These are phyloP conservation scores for Lindgomyces ingoldianus DNA, from an alignment of 495 filamentous ascomycete genomes.

Conservation along the genomic window DNA sequence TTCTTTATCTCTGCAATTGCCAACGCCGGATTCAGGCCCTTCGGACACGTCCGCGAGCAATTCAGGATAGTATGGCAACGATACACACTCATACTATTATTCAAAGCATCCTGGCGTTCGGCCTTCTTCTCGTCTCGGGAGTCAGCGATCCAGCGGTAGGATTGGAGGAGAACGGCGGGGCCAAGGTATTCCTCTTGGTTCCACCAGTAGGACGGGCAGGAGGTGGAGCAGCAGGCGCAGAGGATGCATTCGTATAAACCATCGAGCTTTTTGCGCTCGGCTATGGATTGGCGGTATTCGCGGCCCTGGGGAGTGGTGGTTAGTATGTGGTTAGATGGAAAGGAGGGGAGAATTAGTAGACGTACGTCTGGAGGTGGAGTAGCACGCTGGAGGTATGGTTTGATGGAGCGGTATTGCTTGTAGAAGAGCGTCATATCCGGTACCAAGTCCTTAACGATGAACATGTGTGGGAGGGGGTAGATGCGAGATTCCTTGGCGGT, in stretches of 20 bases:
- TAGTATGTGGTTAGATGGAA: slow-evolving; percentile 7
- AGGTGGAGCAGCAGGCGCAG: slow-evolving; percentile 98
- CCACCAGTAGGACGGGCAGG: slow-evolving; percentile 99
- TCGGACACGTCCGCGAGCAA: slow-evolving; percentile 94
- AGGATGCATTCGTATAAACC: slow-evolving; percentile 99
- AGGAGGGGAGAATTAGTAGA: slow-evolving; percentile 17
- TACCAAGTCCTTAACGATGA: slow-evolving; percentile 98
- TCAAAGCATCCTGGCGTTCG: slow-evolving; percentile 83
- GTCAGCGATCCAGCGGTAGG: slow-evolving; percentile 94
- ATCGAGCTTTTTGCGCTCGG: slow-evolving; percentile 92
- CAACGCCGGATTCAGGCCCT: slow-evolving; percentile 92
- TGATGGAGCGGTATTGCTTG: slow-evolving; percentile 99
- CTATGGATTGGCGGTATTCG: slow-evolving; percentile 85
- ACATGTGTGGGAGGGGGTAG: slow-evolving; percentile 97
- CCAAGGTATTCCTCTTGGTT: slow-evolving; percentile 98
- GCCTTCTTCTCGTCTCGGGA: slow-evolving; percentile 84
- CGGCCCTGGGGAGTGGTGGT: slow-evolving; percentile 60
- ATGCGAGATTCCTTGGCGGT: slow-evolving; percentile 81
- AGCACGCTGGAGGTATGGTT: slow-evolving; percentile 92
- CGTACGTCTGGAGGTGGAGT: slow-evolving; percentile 74
- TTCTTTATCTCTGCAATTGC: slow-evolving; percentile 99
- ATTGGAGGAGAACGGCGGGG: slow-evolving; percentile 92
- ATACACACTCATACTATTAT: slow-evolving; percentile 98
- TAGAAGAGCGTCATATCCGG: slow-evolving; percentile 98
- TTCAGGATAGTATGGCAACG: slow-evolving; percentile 99